Base-by-base conservation (phyloP, 73 alveolate species). In the Blepharisma japonicum region DNA sequence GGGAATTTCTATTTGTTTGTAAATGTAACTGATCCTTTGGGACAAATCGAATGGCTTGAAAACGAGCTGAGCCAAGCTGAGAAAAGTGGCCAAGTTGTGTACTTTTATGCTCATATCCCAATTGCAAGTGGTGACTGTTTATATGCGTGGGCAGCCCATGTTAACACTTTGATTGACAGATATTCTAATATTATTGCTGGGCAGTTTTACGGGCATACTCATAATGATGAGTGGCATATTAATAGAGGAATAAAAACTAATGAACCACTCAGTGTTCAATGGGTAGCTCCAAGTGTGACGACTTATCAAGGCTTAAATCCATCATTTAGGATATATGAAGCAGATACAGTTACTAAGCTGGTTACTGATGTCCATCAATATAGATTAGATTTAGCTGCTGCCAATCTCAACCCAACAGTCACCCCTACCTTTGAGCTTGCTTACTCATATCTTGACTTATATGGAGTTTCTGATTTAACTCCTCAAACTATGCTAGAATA, bases 141-240 rank as follows among this genome's bases (percentile, higher is more conserved):
- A 45, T 66, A 81, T 2, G 87, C 87, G 78, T 92, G 98, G 85
- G 80, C 93, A 7, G 67, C 83, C 23, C 87, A 95, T 79, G 68
- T 90, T 53, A 78, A 87, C 82, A 91, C 90, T 32, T 79, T 92
- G 27, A 53, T 90, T 76, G 98, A 92, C 53, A 83, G 98, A 87
- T 92, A 87, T 81, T 91, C 90, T 83, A 86, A 92, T 91, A 91
- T 85, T 1, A 86, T 92, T 7, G 85, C 86, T 48, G 98, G 98
- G 5, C 77, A 54, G 71, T 92, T 92, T 83, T 86, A 84, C 87
- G 98, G 98, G 21, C 98, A 92, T 81, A 81, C 98, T 0, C 98
- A 92, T 71, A 82, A 84, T 56, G 98, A 92, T 72, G 88, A 85
- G 78, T 78, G 78, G 70, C 91, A 86, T 21, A 84, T 91, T 66